A percentile compares a stretch with the other conserved stretches of the same genome.
Conservation (phyloP, 768 basidiomycete species). For the Trametes meyenii region DNA sequence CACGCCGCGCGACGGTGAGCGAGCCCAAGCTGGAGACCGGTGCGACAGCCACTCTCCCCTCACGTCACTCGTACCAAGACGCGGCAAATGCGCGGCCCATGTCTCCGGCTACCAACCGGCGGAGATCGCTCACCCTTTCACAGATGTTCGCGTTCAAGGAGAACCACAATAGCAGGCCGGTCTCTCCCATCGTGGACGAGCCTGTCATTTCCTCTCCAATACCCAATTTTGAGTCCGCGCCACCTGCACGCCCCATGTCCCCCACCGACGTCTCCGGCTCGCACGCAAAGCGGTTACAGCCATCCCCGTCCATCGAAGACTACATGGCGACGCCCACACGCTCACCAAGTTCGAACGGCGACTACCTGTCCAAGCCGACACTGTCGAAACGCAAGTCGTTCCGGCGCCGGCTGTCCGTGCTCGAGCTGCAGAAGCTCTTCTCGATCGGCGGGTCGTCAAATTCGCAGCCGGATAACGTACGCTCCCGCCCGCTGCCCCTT, state of each 20-base stretch:
- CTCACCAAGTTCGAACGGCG: neutral
- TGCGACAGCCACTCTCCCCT: conserved; percentile 8
- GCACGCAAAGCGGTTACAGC: conserved; percentile 11
- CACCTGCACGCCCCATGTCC: conserved; percentile 23
- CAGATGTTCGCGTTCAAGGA: conserved; percentile 33
- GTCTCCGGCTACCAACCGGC: conserved; percentile 27
- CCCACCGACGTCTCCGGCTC: conserved; percentile 30
- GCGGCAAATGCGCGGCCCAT: conserved; percentile 17
- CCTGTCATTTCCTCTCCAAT: conserved; percentile 16
- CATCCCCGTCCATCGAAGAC: conserved; percentile 28
- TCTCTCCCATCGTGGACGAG: conserved; percentile 12
- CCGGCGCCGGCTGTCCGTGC: conserved; percentile 37
- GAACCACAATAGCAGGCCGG: conserved; percentile 18
- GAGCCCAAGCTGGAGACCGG: conserved; percentile 3
- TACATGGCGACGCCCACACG: conserved; percentile 15
- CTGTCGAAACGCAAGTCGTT: conserved; percentile 32
- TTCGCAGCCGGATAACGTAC: conserved; percentile 10
- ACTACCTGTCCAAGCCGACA: conserved; percentile 20
- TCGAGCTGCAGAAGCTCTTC: conserved; percentile 39
- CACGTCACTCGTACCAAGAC: conserved; percentile 16
- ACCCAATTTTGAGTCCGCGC: conserved; percentile 15
- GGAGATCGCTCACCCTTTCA: conserved; percentile 32
- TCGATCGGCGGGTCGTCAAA: conserved; percentile 18
- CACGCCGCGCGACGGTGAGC: conserved; percentile 17
- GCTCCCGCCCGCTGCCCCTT: neutral